Evolutionary conservation across 179 eudicot species (phyloP).

Genomic region (Spergularia azorica): DNA sequence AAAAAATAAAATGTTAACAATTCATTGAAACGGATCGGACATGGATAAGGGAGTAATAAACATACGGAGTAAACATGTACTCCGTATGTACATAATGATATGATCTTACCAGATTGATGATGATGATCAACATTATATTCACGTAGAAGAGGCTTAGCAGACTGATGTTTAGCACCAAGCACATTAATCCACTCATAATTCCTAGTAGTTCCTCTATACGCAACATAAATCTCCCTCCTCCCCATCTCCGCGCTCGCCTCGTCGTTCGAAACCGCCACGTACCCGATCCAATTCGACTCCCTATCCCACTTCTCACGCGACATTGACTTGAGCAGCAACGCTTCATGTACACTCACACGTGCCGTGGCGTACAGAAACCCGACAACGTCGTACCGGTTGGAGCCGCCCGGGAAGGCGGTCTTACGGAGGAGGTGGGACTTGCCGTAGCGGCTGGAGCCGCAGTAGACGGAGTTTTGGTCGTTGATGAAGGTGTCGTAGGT

Average conservation of each 20-base stretch:
- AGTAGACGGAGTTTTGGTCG: conserved; percentile 55
- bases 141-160: conserved; percentile 37
- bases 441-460: conserved; percentile 62
- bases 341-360: conserved; percentile 43
- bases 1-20: no score
- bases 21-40: no score
- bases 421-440: conserved; percentile 40
- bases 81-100: no score
- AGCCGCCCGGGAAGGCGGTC: conserved; percentile 38
- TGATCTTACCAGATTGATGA: not conserved
- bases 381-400: conserved; percentile 39
- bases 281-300: conserved; percentile 88
- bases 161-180: conserved; percentile 41
- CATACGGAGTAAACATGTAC: no score
- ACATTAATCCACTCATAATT: conserved; percentile 72
- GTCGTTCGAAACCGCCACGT: conserved; percentile 60
- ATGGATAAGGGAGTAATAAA: no score
- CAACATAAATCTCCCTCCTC: conserved; percentile 69
- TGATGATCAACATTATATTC: not conserved
- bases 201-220: conserved; percentile 72
- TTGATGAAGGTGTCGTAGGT: conserved; percentile 77
- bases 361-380: conserved; percentile 65
- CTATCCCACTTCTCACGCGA: conserved; percentile 86
- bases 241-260: conserved; percentile 41
- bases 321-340: conserved; percentile 53